A percentile compares a stretch with the other conserved stretches of the same genome.
Conservation (phyloP, 345 rosid species). For the Eucalyptus victrix region DNA sequence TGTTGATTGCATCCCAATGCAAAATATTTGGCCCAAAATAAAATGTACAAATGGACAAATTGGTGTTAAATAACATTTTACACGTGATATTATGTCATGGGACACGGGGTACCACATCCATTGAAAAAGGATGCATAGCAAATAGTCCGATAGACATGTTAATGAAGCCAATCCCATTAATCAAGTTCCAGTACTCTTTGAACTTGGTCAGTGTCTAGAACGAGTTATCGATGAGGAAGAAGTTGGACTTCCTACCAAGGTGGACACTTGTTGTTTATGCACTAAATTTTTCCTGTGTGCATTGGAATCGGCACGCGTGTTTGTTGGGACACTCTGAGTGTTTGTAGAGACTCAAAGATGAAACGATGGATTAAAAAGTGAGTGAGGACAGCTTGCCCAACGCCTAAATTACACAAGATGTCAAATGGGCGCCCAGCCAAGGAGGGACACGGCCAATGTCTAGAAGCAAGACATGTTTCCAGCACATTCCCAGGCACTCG, state of each 20-base stretch:
- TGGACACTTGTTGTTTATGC: background rate
- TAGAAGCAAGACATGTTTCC: background rate
- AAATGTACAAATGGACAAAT: background rate
- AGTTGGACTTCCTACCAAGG: background rate
- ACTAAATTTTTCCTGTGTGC: background rate
- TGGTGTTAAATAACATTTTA: background rate
- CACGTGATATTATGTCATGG: background rate
- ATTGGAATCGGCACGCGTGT: accelerated
- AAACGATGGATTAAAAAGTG: background rate
- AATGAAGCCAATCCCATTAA: background rate
- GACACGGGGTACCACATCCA: accelerated
- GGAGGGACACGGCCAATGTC: background rate
- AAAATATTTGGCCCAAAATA: background rate
- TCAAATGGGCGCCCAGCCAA: background rate
- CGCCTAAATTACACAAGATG: background rate
- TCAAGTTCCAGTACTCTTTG: background rate
- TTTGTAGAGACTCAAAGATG: background rate
- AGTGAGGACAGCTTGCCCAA: background rate
- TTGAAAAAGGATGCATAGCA: background rate
- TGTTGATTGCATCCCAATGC: background rate
- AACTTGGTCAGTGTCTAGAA: background rate
- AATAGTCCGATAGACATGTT: too few species aligned
- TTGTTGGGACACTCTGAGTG: background rate
- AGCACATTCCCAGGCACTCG: background rate
- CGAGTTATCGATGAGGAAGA: background rate